Conservation (phyloP, 106 monocot genomes). For the Ottelia alismoides region DNA sequence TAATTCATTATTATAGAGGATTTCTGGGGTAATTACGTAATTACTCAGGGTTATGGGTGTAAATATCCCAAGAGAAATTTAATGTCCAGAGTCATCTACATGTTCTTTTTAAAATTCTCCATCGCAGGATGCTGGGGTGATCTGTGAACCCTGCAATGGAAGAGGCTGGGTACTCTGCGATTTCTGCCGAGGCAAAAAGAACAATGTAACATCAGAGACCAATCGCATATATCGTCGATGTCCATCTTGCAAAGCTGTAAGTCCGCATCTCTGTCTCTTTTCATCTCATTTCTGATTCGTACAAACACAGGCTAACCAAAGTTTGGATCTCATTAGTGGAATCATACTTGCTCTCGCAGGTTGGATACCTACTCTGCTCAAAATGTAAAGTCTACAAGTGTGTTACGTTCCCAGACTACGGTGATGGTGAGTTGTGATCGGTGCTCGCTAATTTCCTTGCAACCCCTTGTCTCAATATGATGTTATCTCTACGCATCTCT, state of each 20-base stretch:
- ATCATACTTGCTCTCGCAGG: conserved; percentile 18
- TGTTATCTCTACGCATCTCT: no score
- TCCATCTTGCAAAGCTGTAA: conserved; percentile 81
- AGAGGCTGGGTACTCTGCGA: conserved; percentile 81
- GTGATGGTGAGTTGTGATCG: conserved; percentile 38
- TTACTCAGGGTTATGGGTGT: no score
- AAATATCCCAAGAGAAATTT: no score
- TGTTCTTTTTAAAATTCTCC: no score
- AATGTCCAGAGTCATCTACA: no score
- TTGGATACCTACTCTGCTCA: conserved; percentile 59
- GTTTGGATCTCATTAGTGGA: no score
- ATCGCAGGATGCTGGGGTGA: conserved; percentile 37
- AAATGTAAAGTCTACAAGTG: conserved; percentile 94
- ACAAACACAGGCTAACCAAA: no score
- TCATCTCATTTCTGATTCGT: neutral
- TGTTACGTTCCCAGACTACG: conserved; percentile 60
- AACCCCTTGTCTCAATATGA: no score
- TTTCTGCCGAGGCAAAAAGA: conserved; percentile 83
- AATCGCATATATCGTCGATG: conserved; percentile 82
- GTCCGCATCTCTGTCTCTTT: conserved; percentile 1
- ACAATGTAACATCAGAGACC: conserved; percentile 50
- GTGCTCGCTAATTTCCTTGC: no score
- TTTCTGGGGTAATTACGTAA: no score
- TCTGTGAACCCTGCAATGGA: conserved; percentile 63
- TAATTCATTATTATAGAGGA: no score